These are phyloP conservation scores for Zea luxurians DNA, from an alignment of 176 grass and related monocot species.

Conservation along the genomic window DNA sequence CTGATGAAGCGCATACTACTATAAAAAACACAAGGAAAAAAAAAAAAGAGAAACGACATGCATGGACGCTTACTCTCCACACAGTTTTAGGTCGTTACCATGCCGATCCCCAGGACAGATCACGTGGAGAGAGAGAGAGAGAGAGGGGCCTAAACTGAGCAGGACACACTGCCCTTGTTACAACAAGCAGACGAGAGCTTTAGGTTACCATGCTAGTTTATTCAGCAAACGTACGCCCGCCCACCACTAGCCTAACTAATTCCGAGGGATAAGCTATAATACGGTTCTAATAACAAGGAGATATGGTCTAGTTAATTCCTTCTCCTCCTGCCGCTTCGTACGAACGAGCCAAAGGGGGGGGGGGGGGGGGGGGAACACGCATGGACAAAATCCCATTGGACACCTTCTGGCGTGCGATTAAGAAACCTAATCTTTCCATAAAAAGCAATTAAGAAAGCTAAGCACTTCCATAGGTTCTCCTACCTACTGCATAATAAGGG, in stretches of 20 bases:
- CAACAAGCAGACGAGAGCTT: not conserved
- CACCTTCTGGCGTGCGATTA: slow-evolving; percentile 43
- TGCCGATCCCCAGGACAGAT: slow-evolving; percentile 29
- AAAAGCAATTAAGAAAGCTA: slow-evolving; percentile 41
- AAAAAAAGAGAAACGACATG: too few species aligned
- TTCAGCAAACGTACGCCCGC: not conserved
- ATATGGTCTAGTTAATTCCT: slow-evolving; percentile 20
- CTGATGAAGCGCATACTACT: too few species aligned
- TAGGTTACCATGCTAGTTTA: slow-evolving; percentile 40
- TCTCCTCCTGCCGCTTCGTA: slow-evolving; percentile 27
- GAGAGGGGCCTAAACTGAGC: slow-evolving; percentile 21
- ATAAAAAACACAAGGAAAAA: too few species aligned
- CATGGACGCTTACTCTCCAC: too few species aligned
- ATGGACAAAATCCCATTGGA: not conserved
- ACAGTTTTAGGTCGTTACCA: too few species aligned
- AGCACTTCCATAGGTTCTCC: slow-evolving; percentile 34
- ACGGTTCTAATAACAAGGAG: slow-evolving; percentile 26
- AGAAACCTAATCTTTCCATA: slow-evolving; percentile 35
- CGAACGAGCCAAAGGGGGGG: too few species aligned
- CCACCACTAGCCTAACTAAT: slow-evolving; percentile 39
- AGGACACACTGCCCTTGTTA: not conserved
- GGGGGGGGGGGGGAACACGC: too few species aligned
- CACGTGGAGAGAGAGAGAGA: slow-evolving; percentile 21
- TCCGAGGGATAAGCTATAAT: slow-evolving; percentile 47
- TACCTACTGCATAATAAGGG: slow-evolving; percentile 39